phyloP scores from a whole-genome alignment of 148 eudicot species.

The Talinum fruticosum region DNA sequence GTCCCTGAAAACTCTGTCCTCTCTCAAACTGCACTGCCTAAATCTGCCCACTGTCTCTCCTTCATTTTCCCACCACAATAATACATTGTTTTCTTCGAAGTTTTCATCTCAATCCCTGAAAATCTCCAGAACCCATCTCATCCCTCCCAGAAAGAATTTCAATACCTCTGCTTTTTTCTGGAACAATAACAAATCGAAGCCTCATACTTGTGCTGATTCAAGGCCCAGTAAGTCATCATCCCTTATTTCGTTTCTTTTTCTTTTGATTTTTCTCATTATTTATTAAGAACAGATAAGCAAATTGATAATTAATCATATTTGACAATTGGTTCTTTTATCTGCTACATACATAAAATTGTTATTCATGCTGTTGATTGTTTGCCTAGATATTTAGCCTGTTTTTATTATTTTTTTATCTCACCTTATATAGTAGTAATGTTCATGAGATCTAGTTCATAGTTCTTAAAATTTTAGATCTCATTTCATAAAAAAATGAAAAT shows the following conservation, averaged over 20 bases:
- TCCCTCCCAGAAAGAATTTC: neutral
- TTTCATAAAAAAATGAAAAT: too few species aligned
- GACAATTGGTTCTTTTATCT: neutral
- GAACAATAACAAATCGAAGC: constrained; percentile 10
- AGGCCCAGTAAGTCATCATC: constrained; percentile 20
- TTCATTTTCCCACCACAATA: neutral
- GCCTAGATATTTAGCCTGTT: too few species aligned
- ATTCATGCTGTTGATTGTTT: neutral
- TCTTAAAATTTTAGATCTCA: too few species aligned
- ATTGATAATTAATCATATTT: too few species aligned
- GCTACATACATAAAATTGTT: neutral
- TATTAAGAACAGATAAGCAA: too few species aligned
- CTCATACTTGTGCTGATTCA: constrained; percentile 15
- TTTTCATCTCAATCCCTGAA: constrained; percentile 19
- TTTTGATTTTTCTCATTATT: too few species aligned
- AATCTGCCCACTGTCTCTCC: constrained; percentile 2
- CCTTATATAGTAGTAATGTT: too few species aligned
- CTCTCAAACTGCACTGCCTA: constrained; percentile 6
- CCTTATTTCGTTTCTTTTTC: neutral
- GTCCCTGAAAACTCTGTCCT: constrained; percentile 13
- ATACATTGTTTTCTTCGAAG: neutral
- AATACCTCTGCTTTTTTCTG: constrained; percentile 5
- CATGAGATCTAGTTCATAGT: too few species aligned
- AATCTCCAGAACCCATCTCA: neutral
- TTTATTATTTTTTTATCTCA: too few species aligned